Base-by-base conservation (phyloP, 1,139 yeast genomes). In the Debaryomyces psychrophilus region DNA sequence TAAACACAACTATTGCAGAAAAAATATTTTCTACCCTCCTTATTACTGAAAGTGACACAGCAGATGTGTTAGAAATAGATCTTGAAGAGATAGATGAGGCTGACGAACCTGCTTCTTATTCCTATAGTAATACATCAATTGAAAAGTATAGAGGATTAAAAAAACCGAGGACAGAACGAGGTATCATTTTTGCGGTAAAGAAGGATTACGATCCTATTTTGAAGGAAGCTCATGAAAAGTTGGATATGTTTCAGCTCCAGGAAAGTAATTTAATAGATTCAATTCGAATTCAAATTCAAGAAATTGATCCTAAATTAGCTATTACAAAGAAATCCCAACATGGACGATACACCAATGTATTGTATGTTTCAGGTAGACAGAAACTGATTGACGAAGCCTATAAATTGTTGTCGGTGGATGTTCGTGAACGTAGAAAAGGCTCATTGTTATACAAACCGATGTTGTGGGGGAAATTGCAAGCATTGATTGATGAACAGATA, bases 381-480 rank as follows among this genome's bases (percentile, higher is more conserved):
- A 65, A 65, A 39, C 64, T 64, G 57, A 57, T 69, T 1, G 63
- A 59, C 1, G 51, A 48, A 22, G 55, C 60, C 0, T 38, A 49
- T 8, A 39, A 46, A 8, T 12, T 47, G 2, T 56, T 63, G 2
- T 53, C 53, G 1, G 48, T 49, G 8, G 65, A 62, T 26, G 48
- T 71, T 8, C 49, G 61, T 8, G 73, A 69, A 37, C 61, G 59
- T 40, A 57, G 67, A 28, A 69, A 68, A 44, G 61, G 60, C 3
- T 55, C 69, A 5, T 41, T 73, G 3, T 46, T 72, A 2, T 58
- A 63, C 44, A 69, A 68, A 42, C 68, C 79, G 0, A 43, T 46
- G 0, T 60, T 59, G 9, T 74, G 79, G 79, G 56, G 61, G 7
- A 48, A 52, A 2, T 37, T 73, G 2, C 76, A 72, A 46, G 51